Percentiles rank a stretch among this genome's conserved stretches.
phyloP scores from a whole-genome alignment of 176 grass and related monocot species.

The Saccharum spontaneum region DNA sequence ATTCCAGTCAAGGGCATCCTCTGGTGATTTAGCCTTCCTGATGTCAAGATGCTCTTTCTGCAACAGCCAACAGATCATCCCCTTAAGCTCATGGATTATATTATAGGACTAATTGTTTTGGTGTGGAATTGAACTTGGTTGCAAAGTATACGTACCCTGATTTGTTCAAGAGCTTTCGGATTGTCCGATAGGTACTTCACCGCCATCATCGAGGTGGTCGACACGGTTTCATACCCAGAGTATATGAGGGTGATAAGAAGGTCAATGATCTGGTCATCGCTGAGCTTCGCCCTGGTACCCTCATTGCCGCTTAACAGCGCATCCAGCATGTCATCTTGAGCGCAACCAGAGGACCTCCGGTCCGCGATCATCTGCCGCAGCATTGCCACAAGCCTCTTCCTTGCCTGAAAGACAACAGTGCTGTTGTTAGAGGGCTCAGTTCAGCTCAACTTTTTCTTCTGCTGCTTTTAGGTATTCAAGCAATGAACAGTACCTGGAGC shows the following conservation, averaged over 20 bases:
- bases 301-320: constrained; percentile 53
- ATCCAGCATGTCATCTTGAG: constrained; percentile 72
- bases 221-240: constrained; percentile 95
- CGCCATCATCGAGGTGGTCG: constrained; percentile 96
- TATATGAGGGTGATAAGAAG: constrained; percentile 89
- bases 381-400: constrained; percentile 88
- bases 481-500: constrained; percentile 59
- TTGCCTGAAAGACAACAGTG: constrained; percentile 50
- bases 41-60: constrained; percentile 86
- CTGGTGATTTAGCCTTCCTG: constrained; percentile 48
- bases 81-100: not conserved
- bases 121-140: not conserved
- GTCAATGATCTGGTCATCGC: constrained; percentile 88
- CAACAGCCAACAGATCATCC: constrained; percentile 25
- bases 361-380: constrained; percentile 62
- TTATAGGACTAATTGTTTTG: not conserved
- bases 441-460: not conserved
- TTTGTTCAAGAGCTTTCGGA: constrained; percentile 69
- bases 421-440: constrained; percentile 14
- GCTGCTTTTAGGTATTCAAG: constrained; percentile 18
- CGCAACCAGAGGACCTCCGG: constrained; percentile 43
- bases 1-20: constrained; percentile 65
- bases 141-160: constrained; percentile 55
- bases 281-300: constrained; percentile 59
- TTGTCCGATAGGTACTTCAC: constrained; percentile 89